phyloP scores from a whole-genome alignment of 1,139 yeast genomes.

The Kluyveromyces sp. region DNA sequence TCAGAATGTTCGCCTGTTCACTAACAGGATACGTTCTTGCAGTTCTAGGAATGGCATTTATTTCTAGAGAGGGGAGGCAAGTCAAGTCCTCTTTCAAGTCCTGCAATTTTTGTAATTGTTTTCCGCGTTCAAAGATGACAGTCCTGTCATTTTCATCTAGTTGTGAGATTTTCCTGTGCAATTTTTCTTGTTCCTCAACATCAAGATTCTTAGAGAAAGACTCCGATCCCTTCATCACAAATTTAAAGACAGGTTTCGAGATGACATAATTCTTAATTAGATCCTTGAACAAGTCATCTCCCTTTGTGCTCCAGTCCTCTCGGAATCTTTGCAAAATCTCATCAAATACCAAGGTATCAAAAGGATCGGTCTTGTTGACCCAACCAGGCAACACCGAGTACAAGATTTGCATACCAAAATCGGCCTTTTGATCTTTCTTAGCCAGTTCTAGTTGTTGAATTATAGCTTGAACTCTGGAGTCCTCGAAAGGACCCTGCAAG shows the following conservation, averaged over 20 bases:
- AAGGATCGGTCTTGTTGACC: slow-evolving; percentile 71
- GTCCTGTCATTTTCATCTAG: slow-evolving; percentile 52
- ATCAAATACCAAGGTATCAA: slow-evolving; percentile 61
- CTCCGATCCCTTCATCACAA: slow-evolving; percentile 67
- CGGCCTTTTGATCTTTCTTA: slow-evolving; percentile 82
- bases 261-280: slow-evolving; percentile 50
- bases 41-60: slow-evolving; percentile 60
- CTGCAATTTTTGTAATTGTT: slow-evolving; percentile 55
- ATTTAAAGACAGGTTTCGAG: slow-evolving; percentile 53
- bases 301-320: slow-evolving; percentile 47
- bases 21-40: slow-evolving; percentile 40
- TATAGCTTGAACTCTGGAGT: slow-evolving; percentile 69
- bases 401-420: slow-evolving; percentile 78
- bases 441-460: slow-evolving; percentile 80
- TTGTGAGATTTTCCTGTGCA: slow-evolving; percentile 38
- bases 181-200: slow-evolving; percentile 50
- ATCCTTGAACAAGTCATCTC: slow-evolving; percentile 51
- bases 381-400: slow-evolving; percentile 75
- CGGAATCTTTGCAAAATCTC: slow-evolving; percentile 52
- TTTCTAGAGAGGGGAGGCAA: slow-evolving; percentile 68
- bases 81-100: slow-evolving; percentile 64
- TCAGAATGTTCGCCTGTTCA: slow-evolving; percentile 27
- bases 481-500: slow-evolving; percentile 44
- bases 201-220: slow-evolving; percentile 42
- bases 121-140: slow-evolving; percentile 54